These are phyloP conservation scores for Phoenix roebelenii DNA, from an alignment of 176 grass and related monocot species.

Conservation along the genomic window DNA sequence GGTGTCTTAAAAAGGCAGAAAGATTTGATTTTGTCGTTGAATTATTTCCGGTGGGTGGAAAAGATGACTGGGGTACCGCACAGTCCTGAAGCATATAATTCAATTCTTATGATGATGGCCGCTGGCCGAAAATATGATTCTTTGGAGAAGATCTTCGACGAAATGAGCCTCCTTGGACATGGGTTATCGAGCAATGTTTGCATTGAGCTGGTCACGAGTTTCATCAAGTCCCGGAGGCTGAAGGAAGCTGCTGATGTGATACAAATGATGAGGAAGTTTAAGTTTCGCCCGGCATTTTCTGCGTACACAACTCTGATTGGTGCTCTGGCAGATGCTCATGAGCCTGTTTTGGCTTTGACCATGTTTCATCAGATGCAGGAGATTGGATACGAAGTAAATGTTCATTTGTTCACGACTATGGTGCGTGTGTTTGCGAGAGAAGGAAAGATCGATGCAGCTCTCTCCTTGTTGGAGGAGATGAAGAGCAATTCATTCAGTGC, in stretches of 20 bases:
- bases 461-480: constrained; percentile 62
- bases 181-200: constrained; percentile 44
- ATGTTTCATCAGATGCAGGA: constrained; percentile 92
- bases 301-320: constrained; percentile 69
- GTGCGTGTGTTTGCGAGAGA: constrained; percentile 54
- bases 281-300: constrained; percentile 79
- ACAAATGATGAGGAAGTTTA: constrained; percentile 49
- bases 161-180: constrained; percentile 75
- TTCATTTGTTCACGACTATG: constrained; percentile 69
- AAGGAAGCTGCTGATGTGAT: constrained; percentile 42
- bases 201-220: constrained; percentile 31
- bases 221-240: constrained; percentile 41
- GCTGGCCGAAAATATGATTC: constrained; percentile 23
- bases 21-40: constrained; percentile 41
- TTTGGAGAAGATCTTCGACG: constrained; percentile 58
- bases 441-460: constrained; percentile 37
- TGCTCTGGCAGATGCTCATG: constrained; percentile 39
- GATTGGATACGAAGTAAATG: constrained; percentile 70
- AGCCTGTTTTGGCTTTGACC: constrained; percentile 47
- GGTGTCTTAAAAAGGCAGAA: constrained; percentile 47
- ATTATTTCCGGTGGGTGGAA: constrained; percentile 57
- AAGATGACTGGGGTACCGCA: constrained; percentile 35
- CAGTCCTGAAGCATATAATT: constrained; percentile 43
- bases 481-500: constrained; percentile 69
- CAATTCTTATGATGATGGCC: constrained; percentile 47